These are phyloP conservation scores for Ramichloridium luteum DNA, from an alignment of 2,329 filamentous ascomycete species.

Conservation along the genomic window DNA sequence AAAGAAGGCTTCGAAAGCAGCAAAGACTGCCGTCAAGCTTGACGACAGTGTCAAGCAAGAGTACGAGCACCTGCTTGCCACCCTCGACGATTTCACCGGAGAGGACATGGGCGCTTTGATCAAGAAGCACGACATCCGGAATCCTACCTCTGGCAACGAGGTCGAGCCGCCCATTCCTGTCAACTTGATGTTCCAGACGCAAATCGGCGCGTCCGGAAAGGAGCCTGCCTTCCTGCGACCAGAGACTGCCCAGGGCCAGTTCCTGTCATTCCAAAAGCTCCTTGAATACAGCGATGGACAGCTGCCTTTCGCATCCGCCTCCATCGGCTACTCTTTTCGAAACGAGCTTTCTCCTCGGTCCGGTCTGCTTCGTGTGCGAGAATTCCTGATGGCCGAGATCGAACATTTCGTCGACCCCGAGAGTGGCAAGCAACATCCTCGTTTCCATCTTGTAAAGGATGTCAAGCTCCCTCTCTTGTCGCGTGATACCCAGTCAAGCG, in stretches of 20 bases:
- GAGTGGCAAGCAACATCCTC: constrained; percentile 83
- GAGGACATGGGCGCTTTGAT: constrained; percentile 78
- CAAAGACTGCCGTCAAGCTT: constrained; percentile 59
- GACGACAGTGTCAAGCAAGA: constrained; percentile 77
- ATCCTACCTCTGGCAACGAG: constrained; percentile 65
- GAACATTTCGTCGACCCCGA: constrained; percentile 96
- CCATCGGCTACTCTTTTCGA: constrained; percentile 93
- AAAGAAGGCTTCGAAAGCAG: constrained; percentile 61
- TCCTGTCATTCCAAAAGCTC: constrained; percentile 91
- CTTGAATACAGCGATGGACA: constrained; percentile 89
- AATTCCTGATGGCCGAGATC: constrained; percentile 98
- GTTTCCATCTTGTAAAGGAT: constrained; percentile 76
- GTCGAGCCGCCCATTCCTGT: constrained; percentile 76
- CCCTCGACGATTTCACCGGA: constrained; percentile 90
- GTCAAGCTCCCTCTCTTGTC: constrained; percentile 75
- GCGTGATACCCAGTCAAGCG: constrained; percentile 71
- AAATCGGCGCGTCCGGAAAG: constrained; percentile 86
- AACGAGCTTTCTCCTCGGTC: constrained; percentile 94
- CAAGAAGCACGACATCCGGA: constrained; percentile 80
- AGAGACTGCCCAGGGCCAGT: constrained; percentile 96
- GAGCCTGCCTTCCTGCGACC: constrained; percentile 75
- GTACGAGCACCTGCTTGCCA: constrained; percentile 82
- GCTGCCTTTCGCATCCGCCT: constrained; percentile 96
- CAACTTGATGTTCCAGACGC: constrained; percentile 98
- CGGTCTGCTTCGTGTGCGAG: constrained; percentile 83